Percentiles rank a stretch among this genome's conserved stretches.
phyloP scores from a whole-genome alignment of 805 yeast genomes.

The Candida morakotiae region DNA sequence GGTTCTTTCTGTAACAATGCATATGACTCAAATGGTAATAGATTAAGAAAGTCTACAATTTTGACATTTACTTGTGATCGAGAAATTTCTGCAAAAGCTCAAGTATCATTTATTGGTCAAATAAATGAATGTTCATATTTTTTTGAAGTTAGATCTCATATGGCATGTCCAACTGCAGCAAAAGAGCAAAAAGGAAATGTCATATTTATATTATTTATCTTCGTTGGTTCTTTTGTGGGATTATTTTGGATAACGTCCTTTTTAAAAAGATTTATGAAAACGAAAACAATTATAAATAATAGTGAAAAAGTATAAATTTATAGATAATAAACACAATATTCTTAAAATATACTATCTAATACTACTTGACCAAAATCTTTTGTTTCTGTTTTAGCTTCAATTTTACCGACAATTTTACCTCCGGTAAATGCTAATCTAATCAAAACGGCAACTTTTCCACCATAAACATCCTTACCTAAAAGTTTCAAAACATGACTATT shows the following conservation, averaged over 20 bases:
- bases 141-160: conserved; percentile 79
- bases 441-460: conserved; percentile 51
- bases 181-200: conserved; percentile 28
- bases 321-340: background rate
- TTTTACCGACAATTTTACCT: conserved; percentile 57
- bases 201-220: conserved; percentile 1
- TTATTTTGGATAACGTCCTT: conserved; percentile 5
- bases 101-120: conserved; percentile 66
- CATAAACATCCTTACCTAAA: conserved; percentile 71
- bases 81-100: conserved; percentile 62
- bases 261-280: conserved; percentile 4
- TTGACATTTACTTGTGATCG: conserved; percentile 76
- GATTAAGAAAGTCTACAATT: conserved; percentile 56
- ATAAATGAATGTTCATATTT: conserved; percentile 75
- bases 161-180: conserved; percentile 80
- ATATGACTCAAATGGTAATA: conserved; percentile 40
- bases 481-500: conserved; percentile 72
- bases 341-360: conserved; percentile 5
- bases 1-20: conserved; percentile 56
- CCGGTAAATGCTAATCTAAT: conserved; percentile 49
- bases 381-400: conserved; percentile 48
- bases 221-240: conserved; percentile 2
- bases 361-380: conserved; percentile 14
- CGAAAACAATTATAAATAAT: background rate
- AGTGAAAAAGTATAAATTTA: background rate